Evolutionary conservation across 1,139 yeast species (phyloP), one percentile per base, ranked within the genome.

Genomic region (Taphrina flavorubra): DNA sequence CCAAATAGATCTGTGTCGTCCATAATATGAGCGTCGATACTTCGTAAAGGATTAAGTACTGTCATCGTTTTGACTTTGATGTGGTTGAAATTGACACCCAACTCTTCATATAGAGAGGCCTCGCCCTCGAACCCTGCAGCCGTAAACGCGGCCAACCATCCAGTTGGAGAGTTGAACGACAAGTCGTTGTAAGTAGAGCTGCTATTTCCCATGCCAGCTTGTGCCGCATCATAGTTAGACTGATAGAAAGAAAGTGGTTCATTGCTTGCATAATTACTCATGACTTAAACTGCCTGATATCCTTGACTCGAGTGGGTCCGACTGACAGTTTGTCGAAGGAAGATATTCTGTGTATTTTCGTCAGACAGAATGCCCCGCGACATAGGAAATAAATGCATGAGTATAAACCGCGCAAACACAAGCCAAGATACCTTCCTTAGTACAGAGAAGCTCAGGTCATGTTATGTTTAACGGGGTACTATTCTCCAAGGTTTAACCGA

Each of bases 1-100:
- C 99, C 99, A 0, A 98, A 97, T 74, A 94, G 82, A 77, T 94
- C 99, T 25, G 96, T 85, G 77, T 94, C 98, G 66, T 88, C 87
- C 87, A 92, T 86, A 68, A 92, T 88, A 74, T 91, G 96, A 67
- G 88, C 84, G 70, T 85, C 85, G 51, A 87, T 84, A 16, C 59
- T 58, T 8, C 72, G 84, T 63, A 88, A 82, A 2, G 97, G 97
- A 74, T 88, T 89, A 76, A 94, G 83, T 31, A 92, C 99, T 2
- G 95, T 90, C 76, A 87, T 80, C 0, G 99, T 94, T 81, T 94
- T 92, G 63, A 86, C 83, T 74, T 88, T 86, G 74, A 94, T 94
- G 77, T 94, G 98, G 63, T 83, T 84, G 76, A 95, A 94, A 78
- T 94, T 92, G 76, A 95, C 90, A 0, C 98, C 99, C 53, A 94